Base-by-base conservation (phyloP, 176 grass and related monocot genomes). In the Alloteropsis semialata region DNA sequence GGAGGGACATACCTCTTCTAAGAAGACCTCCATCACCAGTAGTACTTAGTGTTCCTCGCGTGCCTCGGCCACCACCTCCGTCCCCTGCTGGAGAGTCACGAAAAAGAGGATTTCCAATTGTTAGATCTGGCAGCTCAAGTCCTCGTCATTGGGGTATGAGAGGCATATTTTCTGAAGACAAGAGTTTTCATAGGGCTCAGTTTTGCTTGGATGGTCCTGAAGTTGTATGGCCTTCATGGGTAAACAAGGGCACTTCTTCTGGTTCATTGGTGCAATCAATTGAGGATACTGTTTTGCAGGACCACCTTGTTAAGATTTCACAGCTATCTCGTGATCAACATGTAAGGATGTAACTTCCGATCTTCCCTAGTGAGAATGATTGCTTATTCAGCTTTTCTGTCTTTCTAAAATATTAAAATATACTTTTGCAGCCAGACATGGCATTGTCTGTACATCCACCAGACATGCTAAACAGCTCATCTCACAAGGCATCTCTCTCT, bases 111-210 rank as follows among this genome's bases (percentile, higher is more conserved):
- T 95, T 95, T 53, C 90, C 89, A 11, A 90, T 95, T 72, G 96
- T 94, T 88, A 98, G 96, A 85, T 98, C 96, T 0, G 96, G 96
- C 46, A 98, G 96, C 71, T 95, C 96, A 89, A 98, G 96, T 81
- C 96, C 96, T 48, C 91, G 90, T 78, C 91, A 98, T 82, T 95
- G 92, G 91, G 96, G 92, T 30, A 87, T 93, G 89, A 91, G 91
- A 88, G 84, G 84, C 80, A 84, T 90, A 89, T 93, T 85, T 89
- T 82, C 82, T 39, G 96, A 98, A 65, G 96, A 93, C 74, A 93
- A 85, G 74, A 83, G 75, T 80, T 82, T 87, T 32, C 89, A 90
- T 75, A 91, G 86, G 84, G 90, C 82, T 49, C 92, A 87, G 81
- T 82, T 85, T 91, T 91, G 91, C 72, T 88, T 95, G 82, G 96